Evolutionary conservation across 2,329 filamentous ascomycete genomes (phyloP).

Genomic region (Colletotrichum liriopes): DNA sequence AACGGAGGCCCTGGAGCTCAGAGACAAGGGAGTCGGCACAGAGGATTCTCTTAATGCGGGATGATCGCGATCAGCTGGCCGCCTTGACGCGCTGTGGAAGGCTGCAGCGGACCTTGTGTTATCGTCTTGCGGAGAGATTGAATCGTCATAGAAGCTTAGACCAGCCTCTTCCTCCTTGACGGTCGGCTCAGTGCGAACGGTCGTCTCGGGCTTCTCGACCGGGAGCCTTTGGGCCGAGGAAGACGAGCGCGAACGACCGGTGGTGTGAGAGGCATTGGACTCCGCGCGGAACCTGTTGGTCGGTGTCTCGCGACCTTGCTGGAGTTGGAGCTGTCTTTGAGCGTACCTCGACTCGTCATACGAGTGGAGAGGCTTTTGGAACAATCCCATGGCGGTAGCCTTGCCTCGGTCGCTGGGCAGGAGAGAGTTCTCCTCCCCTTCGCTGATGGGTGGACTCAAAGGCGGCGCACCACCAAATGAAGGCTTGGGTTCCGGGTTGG

Average conservation of each 20-base stretch:
- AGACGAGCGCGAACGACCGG: constrained; percentile 63
- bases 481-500: constrained; percentile 49
- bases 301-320: constrained; percentile 79
- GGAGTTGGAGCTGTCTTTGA: constrained; percentile 85
- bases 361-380: constrained; percentile 79
- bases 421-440: constrained; percentile 76
- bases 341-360: constrained; percentile 91
- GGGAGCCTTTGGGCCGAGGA: constrained; percentile 59
- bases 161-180: constrained; percentile 52
- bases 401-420: constrained; percentile 86
- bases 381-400: constrained; percentile 77
- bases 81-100: constrained; percentile 54
- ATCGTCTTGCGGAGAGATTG: constrained; percentile 53
- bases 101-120: background rate
- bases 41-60: constrained; percentile 67
- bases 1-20: constrained; percentile 50
- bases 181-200: constrained; percentile 50
- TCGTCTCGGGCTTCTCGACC: constrained; percentile 52
- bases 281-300: constrained; percentile 62
- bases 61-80: constrained; percentile 68
- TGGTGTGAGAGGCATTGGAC: constrained; percentile 59
- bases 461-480: constrained; percentile 55
- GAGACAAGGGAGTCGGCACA: constrained; percentile 60
- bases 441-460: constrained; percentile 74
- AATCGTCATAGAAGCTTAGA: constrained; percentile 62